A percentile compares a stretch with the other conserved stretches of the same genome.
These are phyloP conservation scores for Venustampulla echinocandica DNA, from an alignment of 495 filamentous ascomycete species.

Conservation along the genomic window DNA sequence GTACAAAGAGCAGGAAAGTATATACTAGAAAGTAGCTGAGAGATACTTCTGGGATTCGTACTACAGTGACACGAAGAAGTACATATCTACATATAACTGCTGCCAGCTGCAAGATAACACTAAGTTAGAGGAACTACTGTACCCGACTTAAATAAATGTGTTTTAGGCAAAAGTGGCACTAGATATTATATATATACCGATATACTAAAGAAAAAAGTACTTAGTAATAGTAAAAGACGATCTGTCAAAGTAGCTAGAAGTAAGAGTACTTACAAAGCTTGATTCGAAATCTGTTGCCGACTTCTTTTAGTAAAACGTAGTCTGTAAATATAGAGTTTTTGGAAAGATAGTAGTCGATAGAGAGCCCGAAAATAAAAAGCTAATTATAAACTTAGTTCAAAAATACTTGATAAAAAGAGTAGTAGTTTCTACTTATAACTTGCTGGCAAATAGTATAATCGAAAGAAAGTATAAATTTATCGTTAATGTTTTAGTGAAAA, in stretches of 20 bases:
- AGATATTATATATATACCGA: neutral
- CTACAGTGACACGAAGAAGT: neutral
- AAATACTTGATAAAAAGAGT: neutral
- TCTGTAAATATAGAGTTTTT: neutral
- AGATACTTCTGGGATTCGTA: neutral
- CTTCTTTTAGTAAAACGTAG: neutral
- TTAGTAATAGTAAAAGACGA: neutral
- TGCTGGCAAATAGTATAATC: neutral
- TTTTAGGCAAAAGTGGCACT: neutral
- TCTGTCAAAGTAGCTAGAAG: neutral
- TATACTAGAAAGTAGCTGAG: neutral
- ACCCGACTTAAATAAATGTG: neutral
- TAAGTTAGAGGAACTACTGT: neutral
- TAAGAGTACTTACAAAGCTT: neutral
- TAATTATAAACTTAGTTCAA: neutral
- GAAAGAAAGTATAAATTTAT: neutral
- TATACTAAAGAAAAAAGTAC: neutral
- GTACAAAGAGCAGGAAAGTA: neutral
- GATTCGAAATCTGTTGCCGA: neutral
- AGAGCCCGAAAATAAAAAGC: neutral
- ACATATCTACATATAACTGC: neutral
- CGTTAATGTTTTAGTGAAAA: neutral
- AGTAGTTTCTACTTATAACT: neutral
- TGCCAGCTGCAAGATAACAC: neutral
- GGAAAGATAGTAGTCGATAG: neutral